These are phyloP conservation scores for Mallotus repandus DNA, from an alignment of 441 rosid genomes.

Conservation along the genomic window DNA sequence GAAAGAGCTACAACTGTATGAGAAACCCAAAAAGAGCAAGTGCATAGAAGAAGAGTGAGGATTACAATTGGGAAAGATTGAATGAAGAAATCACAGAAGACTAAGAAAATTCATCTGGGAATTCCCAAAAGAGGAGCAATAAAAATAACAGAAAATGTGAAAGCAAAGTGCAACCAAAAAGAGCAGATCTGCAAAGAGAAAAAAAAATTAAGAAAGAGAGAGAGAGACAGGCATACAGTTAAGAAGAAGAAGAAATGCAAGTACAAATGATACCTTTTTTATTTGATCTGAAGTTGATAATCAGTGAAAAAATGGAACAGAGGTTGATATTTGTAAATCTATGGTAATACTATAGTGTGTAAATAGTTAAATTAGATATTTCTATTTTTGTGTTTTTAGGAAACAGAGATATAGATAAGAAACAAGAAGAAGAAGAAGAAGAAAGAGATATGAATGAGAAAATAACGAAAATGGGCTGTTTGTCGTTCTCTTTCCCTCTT, in stretches of 20 bases:
- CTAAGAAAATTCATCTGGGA: not conserved
- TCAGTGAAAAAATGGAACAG: no score
- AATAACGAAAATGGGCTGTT: not conserved
- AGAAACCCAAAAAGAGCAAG: not conserved
- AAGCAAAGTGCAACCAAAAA: not conserved
- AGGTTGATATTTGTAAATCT: no score
- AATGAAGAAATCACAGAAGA: no score
- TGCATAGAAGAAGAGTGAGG: not conserved
- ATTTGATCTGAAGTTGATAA: no score
- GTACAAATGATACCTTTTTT: not conserved
- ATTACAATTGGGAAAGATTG: not conserved
- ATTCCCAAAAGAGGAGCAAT: not conserved
- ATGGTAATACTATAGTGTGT: no score
- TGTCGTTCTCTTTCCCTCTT: no score
- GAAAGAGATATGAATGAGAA: not conserved
- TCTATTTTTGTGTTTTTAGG: no score
- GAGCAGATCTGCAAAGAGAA: conserved; percentile 3
- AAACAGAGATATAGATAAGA: no score
- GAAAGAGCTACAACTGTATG: not conserved
- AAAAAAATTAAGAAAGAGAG: not conserved
- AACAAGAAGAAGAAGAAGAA: not conserved
- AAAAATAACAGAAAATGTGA: not conserved
- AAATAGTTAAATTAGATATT: no score
- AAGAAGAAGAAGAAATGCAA: not conserved
- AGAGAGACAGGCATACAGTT: no score